Base-by-base conservation (phyloP, 805 yeast genomes). In the Pichia cabralensis region DNA sequence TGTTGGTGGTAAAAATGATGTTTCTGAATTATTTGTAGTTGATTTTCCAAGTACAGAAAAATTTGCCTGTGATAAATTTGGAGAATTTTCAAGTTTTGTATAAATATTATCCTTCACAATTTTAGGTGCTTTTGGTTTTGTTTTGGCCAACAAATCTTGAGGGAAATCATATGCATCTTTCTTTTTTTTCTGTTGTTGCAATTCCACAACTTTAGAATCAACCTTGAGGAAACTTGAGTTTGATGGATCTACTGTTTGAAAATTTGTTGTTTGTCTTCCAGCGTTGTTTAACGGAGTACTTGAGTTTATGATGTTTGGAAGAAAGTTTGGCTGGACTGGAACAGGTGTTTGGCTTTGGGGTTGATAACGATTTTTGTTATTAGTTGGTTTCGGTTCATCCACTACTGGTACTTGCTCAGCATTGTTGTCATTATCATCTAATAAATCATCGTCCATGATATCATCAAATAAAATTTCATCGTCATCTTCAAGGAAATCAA, bases 141-240 rank as follows among this genome's bases (percentile, higher is more conserved):
- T 62, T 16, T 59, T 62, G 2, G 67, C 57, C 10, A 78, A 56
- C 28, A 80, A 50, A 29, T 65, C 73, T 15, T 62, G 58, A 1
- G 89, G 89, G 47, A 80, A 78, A 48, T 80, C 92, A 46, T 78
- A 80, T 0, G 86, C 85, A 56, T 79, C 84, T n/a, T 77, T 69
- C 50, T 74, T 76, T 46, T 69, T 68, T 52, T 76, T 76, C 26
- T 61, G 61, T n/a, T 55, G 56, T 34, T 61, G 62, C 13, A 73
- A 49, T 30, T 62, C 60, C 36, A 46, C 31, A 7, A 43, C 38
- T 6, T n/a, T n/a, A n/a, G n/a, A n/a, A n/a, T n/a, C n/a, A n/a
- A n/a, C n/a, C n/a, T n/a, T n/a, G n/a, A n/a, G n/a, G n/a, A n/a
- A n/a, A n/a, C n/a, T n/a, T n/a, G n/a, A n/a, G n/a, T n/a, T n/a